Evolutionary conservation across 768 basidiomycete species (phyloP), one percentile per base, ranked within the genome.

Genomic region (Basidioascus undulatus): DNA sequence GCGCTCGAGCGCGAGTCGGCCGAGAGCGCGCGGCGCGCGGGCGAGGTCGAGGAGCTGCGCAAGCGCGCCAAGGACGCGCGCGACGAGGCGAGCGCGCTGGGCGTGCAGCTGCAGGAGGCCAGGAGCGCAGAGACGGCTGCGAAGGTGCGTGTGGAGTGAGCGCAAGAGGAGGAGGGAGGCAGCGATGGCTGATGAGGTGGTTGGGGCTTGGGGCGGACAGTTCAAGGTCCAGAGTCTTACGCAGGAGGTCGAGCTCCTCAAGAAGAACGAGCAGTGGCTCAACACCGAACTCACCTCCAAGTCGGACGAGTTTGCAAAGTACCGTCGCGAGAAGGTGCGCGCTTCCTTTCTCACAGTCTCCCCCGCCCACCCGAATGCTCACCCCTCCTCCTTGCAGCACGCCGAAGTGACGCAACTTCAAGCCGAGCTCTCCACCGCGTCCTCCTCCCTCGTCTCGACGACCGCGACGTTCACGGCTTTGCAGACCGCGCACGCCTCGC

Each of bases 161-260:
- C n/a, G n/a, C n/a, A n/a, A n/a, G n/a, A n/a, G n/a, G n/a, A n/a
- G n/a, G n/a, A n/a, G n/a, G n/a, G n/a, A n/a, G n/a, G n/a, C n/a
- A n/a, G n/a, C n/a, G n/a, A n/a, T n/a, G n/a, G n/a, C n/a, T n/a
- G n/a, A n/a, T n/a, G n/a, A n/a, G n/a, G n/a, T n/a, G n/a, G n/a
- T n/a, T n/a, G n/a, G n/a, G n/a, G n/a, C n/a, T n/a, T n/a, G n/a
- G n/a, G n/a, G n/a, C n/a, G n/a, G n/a, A n/a, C 54, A 87, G 77
- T 89, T 86, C 66, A 83, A 80, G 59, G 57, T 86, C 44, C 76
- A 86, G 43, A 72, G 81, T 2, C 65, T 81, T 12, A 65, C 72
- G 5, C 81, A 86, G 58, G 81, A 87, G 58, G 62, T 87, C 6
- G 58, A 74, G 44, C 69, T 84, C 4, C 65, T 80, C 4, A 72